Percentiles rank a stretch among this genome's conserved stretches.
Conservation (phyloP, 257 asterid species). For the Jasminum sambac region DNA sequence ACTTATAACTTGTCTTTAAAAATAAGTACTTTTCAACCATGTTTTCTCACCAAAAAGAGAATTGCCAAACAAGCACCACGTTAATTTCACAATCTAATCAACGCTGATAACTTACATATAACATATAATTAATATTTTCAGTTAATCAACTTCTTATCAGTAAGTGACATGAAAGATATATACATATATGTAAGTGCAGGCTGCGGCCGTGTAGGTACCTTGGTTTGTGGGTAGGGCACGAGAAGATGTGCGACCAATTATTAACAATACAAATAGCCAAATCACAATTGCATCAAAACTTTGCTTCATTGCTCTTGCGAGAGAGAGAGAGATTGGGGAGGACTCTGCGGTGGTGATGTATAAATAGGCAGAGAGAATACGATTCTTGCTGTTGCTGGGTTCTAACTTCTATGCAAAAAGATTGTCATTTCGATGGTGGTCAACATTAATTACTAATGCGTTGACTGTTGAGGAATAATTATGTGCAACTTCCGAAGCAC, state of each 20-base stretch:
- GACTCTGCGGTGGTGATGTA: too few species aligned
- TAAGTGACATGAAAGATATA: too few species aligned
- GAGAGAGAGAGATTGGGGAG: not conserved
- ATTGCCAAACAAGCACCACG: too few species aligned
- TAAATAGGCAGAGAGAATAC: not conserved
- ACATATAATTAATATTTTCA: too few species aligned
- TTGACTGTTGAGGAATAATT: not conserved
- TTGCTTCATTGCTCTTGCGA: not conserved
- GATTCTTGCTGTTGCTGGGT: not conserved
- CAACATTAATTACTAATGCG: not conserved
- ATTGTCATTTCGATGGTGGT: not conserved
- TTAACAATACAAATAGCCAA: not conserved
- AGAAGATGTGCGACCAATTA: not conserved
- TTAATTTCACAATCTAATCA: too few species aligned
- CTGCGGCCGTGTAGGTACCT: too few species aligned
- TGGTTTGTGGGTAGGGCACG: not conserved
- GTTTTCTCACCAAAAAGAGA: too few species aligned
- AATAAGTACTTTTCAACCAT: too few species aligned
- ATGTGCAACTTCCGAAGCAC: not conserved
- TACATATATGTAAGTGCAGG: too few species aligned
- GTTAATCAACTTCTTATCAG: too few species aligned
- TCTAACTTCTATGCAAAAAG: not conserved
- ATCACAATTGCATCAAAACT: not conserved
- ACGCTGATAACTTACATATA: too few species aligned
- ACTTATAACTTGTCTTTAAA: too few species aligned